phyloP scores from a whole-genome alignment of 2,329 filamentous ascomycete genomes.

The Paraphoma sp. region DNA sequence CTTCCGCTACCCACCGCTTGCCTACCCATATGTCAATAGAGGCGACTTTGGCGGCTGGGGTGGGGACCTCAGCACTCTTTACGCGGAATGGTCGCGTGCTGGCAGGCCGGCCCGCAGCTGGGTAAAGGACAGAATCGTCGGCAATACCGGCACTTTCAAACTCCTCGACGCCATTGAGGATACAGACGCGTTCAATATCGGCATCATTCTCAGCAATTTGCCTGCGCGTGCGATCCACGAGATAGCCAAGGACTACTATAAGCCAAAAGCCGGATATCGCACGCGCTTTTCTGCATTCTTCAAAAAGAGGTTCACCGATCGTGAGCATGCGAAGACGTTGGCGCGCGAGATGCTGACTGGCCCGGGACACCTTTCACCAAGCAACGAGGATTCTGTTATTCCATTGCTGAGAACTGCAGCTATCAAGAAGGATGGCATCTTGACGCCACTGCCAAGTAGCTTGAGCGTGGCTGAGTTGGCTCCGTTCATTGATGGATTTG shows the following conservation, averaged over 20 bases:
- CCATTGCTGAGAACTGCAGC: neutral
- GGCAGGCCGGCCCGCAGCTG: neutral
- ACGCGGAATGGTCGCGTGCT: conserved; percentile 1
- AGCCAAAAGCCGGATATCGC: conserved; percentile 1
- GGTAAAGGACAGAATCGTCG: neutral
- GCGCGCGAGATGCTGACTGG: conserved; percentile 2
- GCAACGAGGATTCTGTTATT: neutral
- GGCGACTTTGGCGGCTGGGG: conserved; percentile 4
- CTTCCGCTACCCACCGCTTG: neutral
- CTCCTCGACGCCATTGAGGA: conserved; percentile 1
- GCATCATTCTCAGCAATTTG: neutral
- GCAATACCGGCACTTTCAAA: conserved; percentile 1
- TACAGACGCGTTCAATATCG: conserved; percentile 1
- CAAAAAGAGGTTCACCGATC: neutral
- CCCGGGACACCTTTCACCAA: neutral
- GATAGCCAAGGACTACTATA: conserved; percentile 2
- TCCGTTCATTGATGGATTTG: conserved; percentile 5
- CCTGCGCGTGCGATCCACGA: neutral
- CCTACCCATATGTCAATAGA: conserved; percentile 1
- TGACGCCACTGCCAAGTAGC: conserved; percentile 2
- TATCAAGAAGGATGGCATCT: conserved; percentile 1
- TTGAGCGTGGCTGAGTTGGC: neutral
- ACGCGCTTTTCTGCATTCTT: neutral
- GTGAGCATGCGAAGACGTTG: neutral
- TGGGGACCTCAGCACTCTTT: conserved; percentile 1